These are phyloP conservation scores for Colletotrichum sp. DNA, from an alignment of 2,329 filamentous ascomycete species.

Conservation along the genomic window DNA sequence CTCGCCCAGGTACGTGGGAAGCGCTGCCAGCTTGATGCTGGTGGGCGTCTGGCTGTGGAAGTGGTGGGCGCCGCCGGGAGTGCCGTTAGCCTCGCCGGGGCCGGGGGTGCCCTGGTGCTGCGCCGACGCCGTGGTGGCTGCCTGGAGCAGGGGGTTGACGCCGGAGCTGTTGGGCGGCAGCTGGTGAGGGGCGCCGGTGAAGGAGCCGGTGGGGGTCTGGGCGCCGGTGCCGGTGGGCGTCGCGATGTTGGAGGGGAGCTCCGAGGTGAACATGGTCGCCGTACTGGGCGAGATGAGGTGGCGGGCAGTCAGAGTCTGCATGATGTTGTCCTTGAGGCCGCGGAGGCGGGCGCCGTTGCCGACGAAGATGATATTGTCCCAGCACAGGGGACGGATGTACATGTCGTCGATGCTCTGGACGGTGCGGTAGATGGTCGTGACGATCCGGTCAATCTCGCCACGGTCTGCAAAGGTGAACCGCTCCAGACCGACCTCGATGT, in stretches of 20 bases:
- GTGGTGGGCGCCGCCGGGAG: slow-evolving; percentile 47
- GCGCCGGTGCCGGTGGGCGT: slow-evolving; percentile 90
- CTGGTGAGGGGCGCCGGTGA: slow-evolving; percentile 60
- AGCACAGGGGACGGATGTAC: slow-evolving; percentile 83
- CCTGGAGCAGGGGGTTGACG: slow-evolving; percentile 90
- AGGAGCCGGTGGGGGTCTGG: slow-evolving; percentile 80
- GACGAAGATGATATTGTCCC: slow-evolving; percentile 91
- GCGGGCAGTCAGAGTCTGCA: slow-evolving; percentile 79
- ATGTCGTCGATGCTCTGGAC: slow-evolving; percentile 85
- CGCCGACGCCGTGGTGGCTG: slow-evolving; percentile 77
- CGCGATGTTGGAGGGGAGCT: slow-evolving; percentile 91
- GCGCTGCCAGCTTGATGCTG: slow-evolving; percentile 77
- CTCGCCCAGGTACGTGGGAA: slow-evolving; percentile 87
- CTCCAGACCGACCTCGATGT: slow-evolving; percentile 80
- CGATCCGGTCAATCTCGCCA: slow-evolving; percentile 81
- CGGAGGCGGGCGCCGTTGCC: slow-evolving; percentile 78
- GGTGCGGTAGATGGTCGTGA: slow-evolving; percentile 81
- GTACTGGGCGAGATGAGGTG: slow-evolving; percentile 92
- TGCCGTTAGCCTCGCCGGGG: slow-evolving; percentile 41
- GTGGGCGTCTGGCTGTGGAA: slow-evolving; percentile 78
- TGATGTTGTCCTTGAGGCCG: slow-evolving; percentile 88
- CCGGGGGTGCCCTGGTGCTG: slow-evolving; percentile 36
- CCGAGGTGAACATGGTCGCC: slow-evolving; percentile 95
- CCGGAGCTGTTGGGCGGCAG: slow-evolving; percentile 47
- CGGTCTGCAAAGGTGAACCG: slow-evolving; percentile 74